Conservation (phyloP, 2,329 filamentous ascomycete genomes). For the Trichoderma breve region DNA sequence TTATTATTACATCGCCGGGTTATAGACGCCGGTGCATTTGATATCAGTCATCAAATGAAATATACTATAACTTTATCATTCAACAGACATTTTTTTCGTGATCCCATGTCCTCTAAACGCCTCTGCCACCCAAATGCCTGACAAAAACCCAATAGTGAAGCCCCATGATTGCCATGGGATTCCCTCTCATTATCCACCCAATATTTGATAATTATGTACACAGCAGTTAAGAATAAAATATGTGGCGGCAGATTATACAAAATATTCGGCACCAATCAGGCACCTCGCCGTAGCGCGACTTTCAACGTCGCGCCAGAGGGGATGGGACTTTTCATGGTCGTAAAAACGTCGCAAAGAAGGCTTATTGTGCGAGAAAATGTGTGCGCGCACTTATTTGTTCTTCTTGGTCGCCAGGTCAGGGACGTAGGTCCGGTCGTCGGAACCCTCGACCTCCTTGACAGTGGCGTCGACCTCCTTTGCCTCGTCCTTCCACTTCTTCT, state of each 20-base stretch:
- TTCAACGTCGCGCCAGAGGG: background rate
- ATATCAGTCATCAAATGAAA: slow-evolving; percentile 16
- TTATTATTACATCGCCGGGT: slow-evolving; percentile 19
- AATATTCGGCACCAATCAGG: background rate
- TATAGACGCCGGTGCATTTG: slow-evolving; percentile 3
- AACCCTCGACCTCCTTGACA: slow-evolving; percentile 66
- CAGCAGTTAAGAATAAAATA: background rate
- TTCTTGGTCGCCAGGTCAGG: slow-evolving; percentile 45
- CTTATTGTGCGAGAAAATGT: background rate
- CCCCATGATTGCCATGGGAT: background rate
- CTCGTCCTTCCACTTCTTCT: slow-evolving; percentile 77
- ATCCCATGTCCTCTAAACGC: slow-evolving; percentile 7
- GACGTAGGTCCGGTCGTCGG: slow-evolving; percentile 51
- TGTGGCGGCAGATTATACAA: slow-evolving; percentile 4
- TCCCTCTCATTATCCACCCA: background rate
- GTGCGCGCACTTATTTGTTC: slow-evolving; percentile 29
- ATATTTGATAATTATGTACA: background rate
- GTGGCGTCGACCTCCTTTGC: slow-evolving; percentile 72
- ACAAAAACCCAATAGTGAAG: background rate
- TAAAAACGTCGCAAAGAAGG: slow-evolving; percentile 20
- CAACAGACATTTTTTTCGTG: slow-evolving; percentile 5
- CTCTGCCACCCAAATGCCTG: background rate
- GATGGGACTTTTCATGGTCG: slow-evolving; percentile 2
- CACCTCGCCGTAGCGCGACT: background rate
- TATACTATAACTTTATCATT: slow-evolving; percentile 16